phyloP scores from a whole-genome alignment of 225 moss, liverwort and hornwort genomes.

The Rhytidiadelphus loreus region DNA sequence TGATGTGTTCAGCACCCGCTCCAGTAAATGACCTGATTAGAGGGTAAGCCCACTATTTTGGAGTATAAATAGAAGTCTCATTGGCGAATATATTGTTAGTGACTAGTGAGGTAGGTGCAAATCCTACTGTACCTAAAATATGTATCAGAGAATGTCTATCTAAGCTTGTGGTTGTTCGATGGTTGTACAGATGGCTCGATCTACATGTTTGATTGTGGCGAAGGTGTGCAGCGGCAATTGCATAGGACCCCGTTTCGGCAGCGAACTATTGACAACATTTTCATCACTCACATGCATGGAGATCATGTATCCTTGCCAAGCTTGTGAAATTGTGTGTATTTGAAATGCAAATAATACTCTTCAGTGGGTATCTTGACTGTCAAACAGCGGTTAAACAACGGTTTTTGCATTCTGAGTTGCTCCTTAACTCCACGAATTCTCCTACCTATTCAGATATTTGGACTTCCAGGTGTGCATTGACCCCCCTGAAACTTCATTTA shows the following conservation, averaged over 20 bases:
- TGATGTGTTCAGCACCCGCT: not conserved
- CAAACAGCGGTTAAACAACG: not conserved
- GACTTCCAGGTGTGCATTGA: constrained; percentile 74
- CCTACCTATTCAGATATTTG: constrained; percentile 57
- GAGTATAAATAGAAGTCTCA: not conserved
- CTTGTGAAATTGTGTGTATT: not conserved
- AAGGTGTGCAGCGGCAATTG: constrained; percentile 86
- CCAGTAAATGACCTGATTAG: not conserved
- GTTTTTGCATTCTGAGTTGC: not conserved
- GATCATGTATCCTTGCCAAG: constrained; percentile 86
- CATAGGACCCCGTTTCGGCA: constrained; percentile 77
- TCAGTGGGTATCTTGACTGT: not conserved
- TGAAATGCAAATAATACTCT: not conserved
- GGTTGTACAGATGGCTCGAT: constrained; percentile 62
- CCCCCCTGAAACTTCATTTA: not conserved
- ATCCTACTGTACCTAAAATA: not conserved
- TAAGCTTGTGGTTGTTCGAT: not conserved
- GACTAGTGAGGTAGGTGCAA: not conserved
- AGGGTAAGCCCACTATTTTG: not conserved
- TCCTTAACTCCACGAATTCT: constrained; percentile 24
- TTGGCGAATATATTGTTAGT: not conserved
- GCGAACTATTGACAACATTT: constrained; percentile 70
- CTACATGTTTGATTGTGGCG: constrained; percentile 94
- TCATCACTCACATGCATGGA: constrained; percentile 98
- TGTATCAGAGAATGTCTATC: not conserved